Evolutionary conservation across 2,329 filamentous ascomycete species (phyloP), one percentile per base, ranked within the genome.

Genomic region (Curvularia sp.): DNA sequence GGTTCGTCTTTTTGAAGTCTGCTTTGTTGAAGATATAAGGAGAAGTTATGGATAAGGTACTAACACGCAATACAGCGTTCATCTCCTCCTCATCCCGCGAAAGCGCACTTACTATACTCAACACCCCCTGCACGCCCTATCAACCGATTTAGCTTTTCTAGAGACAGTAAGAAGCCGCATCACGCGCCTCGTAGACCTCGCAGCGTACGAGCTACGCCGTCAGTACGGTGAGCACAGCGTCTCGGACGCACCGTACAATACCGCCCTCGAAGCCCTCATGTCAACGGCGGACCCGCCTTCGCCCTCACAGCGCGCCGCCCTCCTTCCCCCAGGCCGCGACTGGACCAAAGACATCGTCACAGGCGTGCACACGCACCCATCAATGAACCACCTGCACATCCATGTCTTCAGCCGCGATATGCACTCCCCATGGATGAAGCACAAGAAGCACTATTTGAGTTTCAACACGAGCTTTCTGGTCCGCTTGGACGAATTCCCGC

Each of bases 311-410:
- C 75, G 76, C 1, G 79, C 72, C 12, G 65, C 64, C 0, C 47
- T 65, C 0, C 68, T 74, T 0, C 93, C 93, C 0, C 62, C 72
- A 0, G 93, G 93, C 0, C 84, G 94, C 24, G 88, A 97, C 78
- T 98, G 93, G 91, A 78, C 81, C 41, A 79, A 81, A 12, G 92
- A 95, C 26, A 84, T 98, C 49, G 85, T 86, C 49, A 85, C 88
- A 20, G 95, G 95, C 13, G 85, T 97, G 7, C 95, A 99, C 78
- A 90, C 92, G 3, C 87, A 89, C 66, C 95, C 95, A 3, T 93
- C 89, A 55, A 98, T 99, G 95, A 89, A 86, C 63, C 92, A 98
- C 75, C 75, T 98, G 54, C 95, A 99, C 77, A 83, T 98, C 4
- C 95, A 99, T 76, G 87, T 98, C 30, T 79, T 98, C 57, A 92